These are phyloP conservation scores for Lasiodiplodia gonubiensis DNA, from an alignment of 2,329 filamentous ascomycete species.

Conservation along the genomic window DNA sequence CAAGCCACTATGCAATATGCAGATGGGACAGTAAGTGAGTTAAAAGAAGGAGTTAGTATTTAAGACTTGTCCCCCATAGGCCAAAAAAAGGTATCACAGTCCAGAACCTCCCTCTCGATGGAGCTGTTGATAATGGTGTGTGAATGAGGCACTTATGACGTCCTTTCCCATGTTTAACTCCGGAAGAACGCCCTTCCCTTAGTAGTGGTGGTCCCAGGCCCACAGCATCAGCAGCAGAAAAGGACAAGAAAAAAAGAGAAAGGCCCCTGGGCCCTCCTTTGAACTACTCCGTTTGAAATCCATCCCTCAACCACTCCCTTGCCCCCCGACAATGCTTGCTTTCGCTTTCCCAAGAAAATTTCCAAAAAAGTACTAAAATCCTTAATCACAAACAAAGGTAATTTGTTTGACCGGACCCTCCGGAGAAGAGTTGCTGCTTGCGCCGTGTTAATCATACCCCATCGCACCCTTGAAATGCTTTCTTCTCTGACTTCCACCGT, in stretches of 20 bases:
- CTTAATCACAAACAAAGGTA: background rate
- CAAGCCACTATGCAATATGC: background rate
- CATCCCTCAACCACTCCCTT: no score
- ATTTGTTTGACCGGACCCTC: background rate
- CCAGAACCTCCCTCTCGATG: background rate
- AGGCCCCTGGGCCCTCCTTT: background rate
- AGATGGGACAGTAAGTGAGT: background rate
- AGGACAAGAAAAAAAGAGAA: background rate
- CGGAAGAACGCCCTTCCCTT: background rate
- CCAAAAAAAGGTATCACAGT: background rate
- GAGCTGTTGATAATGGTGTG: background rate
- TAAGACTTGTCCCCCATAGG: background rate
- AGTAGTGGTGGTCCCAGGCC: background rate
- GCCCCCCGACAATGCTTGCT: background rate
- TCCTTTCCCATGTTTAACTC: background rate
- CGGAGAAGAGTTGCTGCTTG: background rate
- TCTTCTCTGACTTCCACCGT: conserved; percentile 55
- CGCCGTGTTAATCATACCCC: background rate
- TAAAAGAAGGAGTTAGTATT: background rate
- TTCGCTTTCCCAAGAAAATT: background rate
- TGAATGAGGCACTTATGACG: background rate
- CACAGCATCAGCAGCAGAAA: no score
- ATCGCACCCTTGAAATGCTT: background rate
- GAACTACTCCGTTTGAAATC: background rate
- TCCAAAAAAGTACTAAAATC: background rate